Conservation (phyloP, 257 asterid genomes). For the Solanum appendiculatum region DNA sequence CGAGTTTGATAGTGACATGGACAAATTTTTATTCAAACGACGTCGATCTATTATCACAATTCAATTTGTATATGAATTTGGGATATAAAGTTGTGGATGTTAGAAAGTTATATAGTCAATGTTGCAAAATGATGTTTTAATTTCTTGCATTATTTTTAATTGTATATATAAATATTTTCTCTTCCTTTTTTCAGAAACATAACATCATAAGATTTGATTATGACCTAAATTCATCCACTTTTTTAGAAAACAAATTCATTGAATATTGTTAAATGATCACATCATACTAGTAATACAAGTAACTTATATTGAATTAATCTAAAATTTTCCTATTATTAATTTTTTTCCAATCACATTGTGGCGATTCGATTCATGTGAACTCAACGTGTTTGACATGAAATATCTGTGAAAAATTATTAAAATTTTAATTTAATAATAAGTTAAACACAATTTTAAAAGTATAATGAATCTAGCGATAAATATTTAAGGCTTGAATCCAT, state of each 20-base stretch:
- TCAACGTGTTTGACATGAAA: no score
- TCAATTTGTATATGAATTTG: background rate
- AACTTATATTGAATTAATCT: background rate
- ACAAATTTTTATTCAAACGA: background rate
- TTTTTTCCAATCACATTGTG: no score
- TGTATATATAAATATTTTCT: background rate
- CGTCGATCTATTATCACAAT: background rate
- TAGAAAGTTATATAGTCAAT: background rate
- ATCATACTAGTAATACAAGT: background rate
- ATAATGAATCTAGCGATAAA: no score
- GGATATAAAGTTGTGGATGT: background rate
- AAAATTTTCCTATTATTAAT: no score
- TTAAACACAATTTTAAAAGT: background rate
- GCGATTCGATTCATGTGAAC: no score
- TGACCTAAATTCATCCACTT: background rate
- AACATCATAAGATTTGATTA: background rate
- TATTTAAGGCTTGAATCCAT: no score
- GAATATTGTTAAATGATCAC: background rate
- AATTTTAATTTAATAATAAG: no score
- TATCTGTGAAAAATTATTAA: background rate
- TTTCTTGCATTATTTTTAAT: background rate
- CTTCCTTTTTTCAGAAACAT: background rate
- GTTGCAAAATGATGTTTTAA: background rate
- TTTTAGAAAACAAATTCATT: background rate
- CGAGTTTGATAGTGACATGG: background rate